Evolutionary conservation across 1,139 yeast species (phyloP).

Genomic region (Suhomyces taliae): DNA sequence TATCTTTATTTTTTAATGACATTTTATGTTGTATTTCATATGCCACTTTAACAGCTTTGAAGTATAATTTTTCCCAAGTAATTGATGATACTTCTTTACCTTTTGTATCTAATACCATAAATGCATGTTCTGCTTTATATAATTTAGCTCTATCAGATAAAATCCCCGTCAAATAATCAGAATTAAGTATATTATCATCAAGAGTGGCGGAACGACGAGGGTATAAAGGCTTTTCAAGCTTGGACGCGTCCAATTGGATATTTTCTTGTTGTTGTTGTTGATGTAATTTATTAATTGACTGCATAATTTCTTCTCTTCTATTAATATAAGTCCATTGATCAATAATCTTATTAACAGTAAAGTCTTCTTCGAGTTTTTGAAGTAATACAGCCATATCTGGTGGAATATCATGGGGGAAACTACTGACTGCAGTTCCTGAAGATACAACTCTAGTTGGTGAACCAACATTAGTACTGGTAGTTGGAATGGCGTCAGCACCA

Average conservation of each 20-base stretch:
- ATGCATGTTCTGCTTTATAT: constrained; percentile 68
- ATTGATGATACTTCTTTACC: constrained; percentile 80
- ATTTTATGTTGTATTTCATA: constrained; percentile 76
- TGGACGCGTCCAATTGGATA: constrained; percentile 38
- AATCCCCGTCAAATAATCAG: constrained; percentile 69
- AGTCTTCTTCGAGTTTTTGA: constrained; percentile 47
- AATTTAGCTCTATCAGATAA: constrained; percentile 69
- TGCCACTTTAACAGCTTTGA: constrained; percentile 84
- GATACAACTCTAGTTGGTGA: constrained; percentile 10
- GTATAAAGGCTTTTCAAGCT: constrained; percentile 53
- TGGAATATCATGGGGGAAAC: constrained; percentile 38
- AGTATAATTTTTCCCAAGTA: constrained; percentile 87
- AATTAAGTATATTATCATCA: constrained; percentile 20
- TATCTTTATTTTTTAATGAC: constrained; percentile 73
- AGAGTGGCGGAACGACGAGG: constrained; percentile 49
- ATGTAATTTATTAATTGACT: constrained; percentile 36
- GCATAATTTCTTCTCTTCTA: constrained; percentile 48
- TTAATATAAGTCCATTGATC: constrained; percentile 54
- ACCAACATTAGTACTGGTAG: constrained; percentile 13
- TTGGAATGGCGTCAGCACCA: constrained; percentile 26
- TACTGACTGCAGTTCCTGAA: constrained; percentile 10
- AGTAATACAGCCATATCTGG: constrained; percentile 48
- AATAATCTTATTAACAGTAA: constrained; percentile 39
- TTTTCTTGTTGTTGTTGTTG: constrained; percentile 33
- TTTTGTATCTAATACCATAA: constrained; percentile 67